Conservation (phyloP, 768 basidiomycete species). For the Panaeolus papilionaceus region DNA sequence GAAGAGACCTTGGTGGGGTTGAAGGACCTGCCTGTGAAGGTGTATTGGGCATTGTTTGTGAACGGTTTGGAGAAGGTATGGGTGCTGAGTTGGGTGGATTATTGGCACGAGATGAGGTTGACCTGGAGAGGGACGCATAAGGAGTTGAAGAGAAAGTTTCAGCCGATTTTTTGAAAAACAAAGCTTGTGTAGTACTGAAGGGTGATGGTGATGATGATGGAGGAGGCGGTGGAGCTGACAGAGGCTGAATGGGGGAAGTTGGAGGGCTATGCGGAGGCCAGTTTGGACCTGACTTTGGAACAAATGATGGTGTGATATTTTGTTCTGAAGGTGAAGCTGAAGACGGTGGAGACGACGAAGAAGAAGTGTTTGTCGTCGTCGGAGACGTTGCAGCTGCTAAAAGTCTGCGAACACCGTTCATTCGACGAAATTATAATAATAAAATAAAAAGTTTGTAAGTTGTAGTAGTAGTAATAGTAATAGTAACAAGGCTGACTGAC, state of each 20-base stretch:
- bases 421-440: slow-evolving; percentile 30
- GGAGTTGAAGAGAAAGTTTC: slow-evolving; percentile 33
- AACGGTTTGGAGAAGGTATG: slow-evolving; percentile 23
- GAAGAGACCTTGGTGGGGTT: slow-evolving; percentile 25
- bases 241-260: slow-evolving; percentile 29
- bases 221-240: slow-evolving; percentile 8
- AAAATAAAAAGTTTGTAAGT: neutral
- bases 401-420: slow-evolving; percentile 79
- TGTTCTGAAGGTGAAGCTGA: slow-evolving; percentile 22
- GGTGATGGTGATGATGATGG: slow-evolving; percentile 44
- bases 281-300: slow-evolving; percentile 42
- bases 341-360: slow-evolving; percentile 26
- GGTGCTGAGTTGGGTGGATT: slow-evolving; percentile 14
- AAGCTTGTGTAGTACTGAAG: slow-evolving; percentile 11
- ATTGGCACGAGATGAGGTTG: slow-evolving; percentile 17
- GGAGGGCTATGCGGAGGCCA: slow-evolving; percentile 54
- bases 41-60: slow-evolving; percentile 26
- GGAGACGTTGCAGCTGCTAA: slow-evolving; percentile 49
- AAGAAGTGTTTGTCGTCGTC: slow-evolving; percentile 28
- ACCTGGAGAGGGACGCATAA: slow-evolving; percentile 23
- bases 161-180: slow-evolving; percentile 59
- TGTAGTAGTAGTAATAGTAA: neutral
- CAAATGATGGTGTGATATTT: slow-evolving; percentile 13
- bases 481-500: neutral
- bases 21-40: slow-evolving; percentile 50